Conservation (phyloP, 2,329 filamentous ascomycete species). For the Penicillium palitans region DNA sequence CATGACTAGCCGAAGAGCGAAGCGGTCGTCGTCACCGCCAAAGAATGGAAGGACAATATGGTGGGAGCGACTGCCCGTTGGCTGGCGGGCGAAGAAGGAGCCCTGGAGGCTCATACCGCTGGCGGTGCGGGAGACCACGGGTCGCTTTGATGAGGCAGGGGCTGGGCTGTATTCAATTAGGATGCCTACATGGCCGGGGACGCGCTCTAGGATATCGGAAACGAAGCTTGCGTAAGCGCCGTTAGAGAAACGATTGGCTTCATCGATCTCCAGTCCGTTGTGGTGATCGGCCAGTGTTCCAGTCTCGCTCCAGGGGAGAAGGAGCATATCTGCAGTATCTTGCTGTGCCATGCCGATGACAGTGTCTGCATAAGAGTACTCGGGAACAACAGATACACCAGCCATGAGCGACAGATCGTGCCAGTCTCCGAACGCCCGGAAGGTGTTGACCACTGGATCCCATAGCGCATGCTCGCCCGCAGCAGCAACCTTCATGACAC, state of each 20-base stretch:
- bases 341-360: slow-evolving; percentile 70
- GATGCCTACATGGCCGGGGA: slow-evolving; percentile 69
- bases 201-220: slow-evolving; percentile 62
- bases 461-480: slow-evolving; percentile 69
- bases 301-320: slow-evolving; percentile 88
- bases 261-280: slow-evolving; percentile 53
- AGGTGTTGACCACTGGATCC: slow-evolving; percentile 88
- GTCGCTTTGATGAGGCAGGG: slow-evolving; percentile 31
- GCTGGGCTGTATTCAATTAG: slow-evolving; percentile 74
- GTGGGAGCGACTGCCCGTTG: slow-evolving; percentile 67
- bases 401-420: slow-evolving; percentile 81
- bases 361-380: slow-evolving; percentile 75
- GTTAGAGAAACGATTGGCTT: slow-evolving; percentile 58
- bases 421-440: slow-evolving; percentile 82
- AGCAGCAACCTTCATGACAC: slow-evolving; percentile 91
- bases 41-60: slow-evolving; percentile 88
- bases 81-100: slow-evolving; percentile 56
- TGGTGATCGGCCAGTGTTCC: slow-evolving; percentile 70
- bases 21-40: slow-evolving; percentile 77
- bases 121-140: slow-evolving; percentile 43
- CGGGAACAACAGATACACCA: slow-evolving; percentile 75
- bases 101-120: slow-evolving; percentile 63
- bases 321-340: slow-evolving; percentile 68
- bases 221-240: slow-evolving; percentile 72
- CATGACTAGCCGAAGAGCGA: slow-evolving; percentile 76